A percentile compares a stretch with the other conserved stretches of the same genome.
Evolutionary conservation across 2,329 filamentous ascomycete genomes (phyloP).

Genomic region (Tolypocladium tundrense): DNA sequence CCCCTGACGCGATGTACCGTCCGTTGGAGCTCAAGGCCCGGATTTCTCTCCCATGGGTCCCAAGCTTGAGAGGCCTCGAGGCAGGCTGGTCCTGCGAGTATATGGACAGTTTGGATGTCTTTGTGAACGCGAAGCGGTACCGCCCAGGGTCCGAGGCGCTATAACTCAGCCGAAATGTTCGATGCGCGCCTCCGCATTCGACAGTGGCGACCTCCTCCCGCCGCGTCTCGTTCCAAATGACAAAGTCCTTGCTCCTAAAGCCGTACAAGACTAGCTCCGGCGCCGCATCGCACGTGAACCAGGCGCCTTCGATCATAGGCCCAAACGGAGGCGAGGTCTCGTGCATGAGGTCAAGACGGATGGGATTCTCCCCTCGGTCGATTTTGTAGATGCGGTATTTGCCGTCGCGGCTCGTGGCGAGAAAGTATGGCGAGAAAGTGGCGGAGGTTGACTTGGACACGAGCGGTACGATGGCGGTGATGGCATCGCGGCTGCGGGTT

Average conservation of each 20-base stretch:
- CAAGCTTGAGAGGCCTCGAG: constrained; percentile 47
- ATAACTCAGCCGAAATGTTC: constrained; percentile 52
- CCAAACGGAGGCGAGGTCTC: constrained; percentile 61
- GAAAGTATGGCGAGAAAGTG: constrained; percentile 33
- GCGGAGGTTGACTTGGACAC: constrained; percentile 13
- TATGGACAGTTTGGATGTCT: constrained; percentile 46
- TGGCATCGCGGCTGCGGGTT: constrained; percentile 45
- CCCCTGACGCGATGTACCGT: constrained; percentile 51
- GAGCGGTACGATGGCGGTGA: constrained; percentile 54
- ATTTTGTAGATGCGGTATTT: constrained; percentile 56
- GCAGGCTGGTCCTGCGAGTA: constrained; percentile 28
- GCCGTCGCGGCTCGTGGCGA: constrained; percentile 70
- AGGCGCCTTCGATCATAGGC: constrained; percentile 64
- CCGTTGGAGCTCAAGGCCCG: constrained; percentile 35
- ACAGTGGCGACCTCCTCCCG: constrained; percentile 61
- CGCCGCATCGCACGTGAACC: constrained; percentile 33
- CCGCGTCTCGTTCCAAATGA: constrained; percentile 68
- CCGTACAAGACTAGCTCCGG: constrained; percentile 63
- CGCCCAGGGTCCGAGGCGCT: constrained; percentile 18
- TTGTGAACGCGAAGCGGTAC: constrained; percentile 61
- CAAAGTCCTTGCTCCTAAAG: constrained; percentile 69
- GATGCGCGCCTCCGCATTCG: constrained; percentile 77
- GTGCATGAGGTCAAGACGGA: constrained; percentile 45
- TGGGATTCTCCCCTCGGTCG: constrained; percentile 9
- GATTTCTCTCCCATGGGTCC: constrained; percentile 82